These are phyloP conservation scores for Gaeumannomyces sp. DNA, from an alignment of 2,329 filamentous ascomycete species.

Conservation along the genomic window DNA sequence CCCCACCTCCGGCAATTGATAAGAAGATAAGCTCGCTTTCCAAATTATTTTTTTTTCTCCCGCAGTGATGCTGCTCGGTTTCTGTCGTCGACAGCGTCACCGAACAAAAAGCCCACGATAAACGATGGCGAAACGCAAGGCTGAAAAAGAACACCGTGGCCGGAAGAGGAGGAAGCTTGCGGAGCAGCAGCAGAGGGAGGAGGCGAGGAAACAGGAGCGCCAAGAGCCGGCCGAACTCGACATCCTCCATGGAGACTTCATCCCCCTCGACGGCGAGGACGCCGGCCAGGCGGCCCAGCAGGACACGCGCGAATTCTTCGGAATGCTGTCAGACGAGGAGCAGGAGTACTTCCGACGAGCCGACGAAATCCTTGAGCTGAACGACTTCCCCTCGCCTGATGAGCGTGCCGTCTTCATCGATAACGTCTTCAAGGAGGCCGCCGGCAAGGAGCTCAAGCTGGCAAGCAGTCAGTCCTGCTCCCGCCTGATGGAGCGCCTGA, in stretches of 20 bases:
- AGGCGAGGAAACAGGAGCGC: conserved; percentile 9
- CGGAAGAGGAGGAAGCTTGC: conserved; percentile 2
- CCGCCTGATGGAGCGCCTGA: conserved; percentile 83
- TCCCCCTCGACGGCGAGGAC: conserved; percentile 20
- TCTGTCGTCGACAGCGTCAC: background rate
- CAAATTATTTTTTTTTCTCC: background rate
- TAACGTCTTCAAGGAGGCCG: conserved; percentile 79
- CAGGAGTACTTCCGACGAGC: conserved; percentile 92
- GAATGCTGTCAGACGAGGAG: conserved; percentile 85
- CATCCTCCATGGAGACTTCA: conserved; percentile 14
- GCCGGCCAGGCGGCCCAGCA: conserved; percentile 4
- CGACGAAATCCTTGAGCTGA: conserved; percentile 82
- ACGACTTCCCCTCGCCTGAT: conserved; percentile 75
- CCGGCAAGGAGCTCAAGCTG: conserved; percentile 91
- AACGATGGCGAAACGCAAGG: conserved; percentile 13
- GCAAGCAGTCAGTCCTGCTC: conserved; percentile 95
- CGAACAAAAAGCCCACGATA: background rate
- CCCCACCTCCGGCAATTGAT: background rate
- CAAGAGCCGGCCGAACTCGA: conserved; percentile 20
- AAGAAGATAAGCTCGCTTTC: background rate
- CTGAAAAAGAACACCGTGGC: conserved; percentile 1
- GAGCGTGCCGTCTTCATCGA: conserved; percentile 66
- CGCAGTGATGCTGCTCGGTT: too few species aligned
- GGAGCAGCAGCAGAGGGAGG: conserved; percentile 1
- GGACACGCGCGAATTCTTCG: conserved; percentile 67